Conservation (phyloP, 176 grass and related monocot genomes). For the Hsuehochloa calcarea region DNA sequence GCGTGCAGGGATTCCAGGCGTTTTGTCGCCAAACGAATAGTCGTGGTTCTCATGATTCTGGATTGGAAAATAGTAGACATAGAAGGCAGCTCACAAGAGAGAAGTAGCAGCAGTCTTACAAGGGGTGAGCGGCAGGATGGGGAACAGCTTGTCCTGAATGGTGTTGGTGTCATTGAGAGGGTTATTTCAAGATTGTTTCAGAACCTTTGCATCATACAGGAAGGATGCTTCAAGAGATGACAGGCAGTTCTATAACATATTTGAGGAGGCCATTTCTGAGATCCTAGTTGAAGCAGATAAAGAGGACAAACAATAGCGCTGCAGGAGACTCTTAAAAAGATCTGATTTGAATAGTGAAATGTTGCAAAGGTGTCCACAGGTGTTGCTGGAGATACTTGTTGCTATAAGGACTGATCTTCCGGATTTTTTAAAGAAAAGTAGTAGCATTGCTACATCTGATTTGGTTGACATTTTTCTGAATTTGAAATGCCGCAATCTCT, state of each 20-base stretch:
- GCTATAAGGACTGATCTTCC: constrained; percentile 73
- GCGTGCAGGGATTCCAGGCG: constrained; percentile 15
- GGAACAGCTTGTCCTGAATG: constrained; percentile 59
- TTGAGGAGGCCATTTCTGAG: constrained; percentile 88
- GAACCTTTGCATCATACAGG: constrained; percentile 77
- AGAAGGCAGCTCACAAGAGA: constrained; percentile 62
- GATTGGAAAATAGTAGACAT: constrained; percentile 52
- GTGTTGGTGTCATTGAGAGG: constrained; percentile 75
- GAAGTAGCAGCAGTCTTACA: constrained; percentile 58
- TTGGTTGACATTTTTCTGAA: constrained; percentile 84
- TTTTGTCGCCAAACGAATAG: constrained; percentile 40
- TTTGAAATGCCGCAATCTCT: constrained; percentile 75
- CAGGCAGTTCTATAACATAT: constrained; percentile 73
- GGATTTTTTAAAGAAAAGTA: constrained; percentile 65
- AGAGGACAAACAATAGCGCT: constrained; percentile 55
- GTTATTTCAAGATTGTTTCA: constrained; percentile 78
- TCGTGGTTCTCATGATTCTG: constrained; percentile 49
- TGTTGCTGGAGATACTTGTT: constrained; percentile 82
- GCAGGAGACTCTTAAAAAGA: constrained; percentile 71
- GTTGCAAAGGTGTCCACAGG: constrained; percentile 52
- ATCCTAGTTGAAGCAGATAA: constrained; percentile 65
- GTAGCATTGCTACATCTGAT: constrained; percentile 54
- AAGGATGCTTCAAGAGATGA: constrained; percentile 99
- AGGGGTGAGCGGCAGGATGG: constrained; percentile 54
- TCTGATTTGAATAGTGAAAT: constrained; percentile 63